phyloP scores from a whole-genome alignment of 2,329 filamentous ascomycete genomes.

The Neocucurbitaria cava region DNA sequence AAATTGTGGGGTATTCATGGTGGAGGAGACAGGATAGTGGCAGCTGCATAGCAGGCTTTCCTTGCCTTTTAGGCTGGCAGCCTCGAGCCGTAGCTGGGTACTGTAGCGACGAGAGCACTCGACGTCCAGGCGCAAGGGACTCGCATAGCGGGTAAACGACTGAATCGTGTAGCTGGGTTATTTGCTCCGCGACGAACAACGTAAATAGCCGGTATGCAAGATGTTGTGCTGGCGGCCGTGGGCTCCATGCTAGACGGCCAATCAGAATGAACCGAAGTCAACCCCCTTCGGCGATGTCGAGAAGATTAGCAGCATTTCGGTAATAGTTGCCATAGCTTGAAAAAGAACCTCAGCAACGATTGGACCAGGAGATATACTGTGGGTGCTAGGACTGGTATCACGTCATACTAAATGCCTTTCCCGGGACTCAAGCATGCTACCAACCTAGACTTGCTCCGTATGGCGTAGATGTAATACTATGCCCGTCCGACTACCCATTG shows the following conservation, averaged over 20 bases:
- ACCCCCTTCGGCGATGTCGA: not conserved
- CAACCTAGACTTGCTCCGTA: no score
- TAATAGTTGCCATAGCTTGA: not conserved
- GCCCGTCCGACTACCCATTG: not conserved
- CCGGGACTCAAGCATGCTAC: not conserved
- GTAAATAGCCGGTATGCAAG: constrained; percentile 1
- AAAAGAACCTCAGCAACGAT: not conserved
- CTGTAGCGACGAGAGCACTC: not conserved
- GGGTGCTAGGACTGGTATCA: not conserved
- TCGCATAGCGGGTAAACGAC: not conserved
- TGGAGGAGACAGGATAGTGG: constrained; percentile 3
- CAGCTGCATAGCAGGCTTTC: constrained; percentile 5
- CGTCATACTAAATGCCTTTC: not conserved
- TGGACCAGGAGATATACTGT: not conserved
- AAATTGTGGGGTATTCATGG: constrained; percentile 8
- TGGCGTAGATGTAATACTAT: not conserved
- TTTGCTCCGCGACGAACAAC: not conserved
- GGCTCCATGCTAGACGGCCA: not conserved
- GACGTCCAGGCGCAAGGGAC: not conserved
- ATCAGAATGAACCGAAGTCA: not conserved
- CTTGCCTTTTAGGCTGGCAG: constrained; percentile 1
- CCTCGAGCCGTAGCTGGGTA: not conserved
- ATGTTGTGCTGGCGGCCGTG: constrained; percentile 1
- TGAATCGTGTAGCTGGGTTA: not conserved
- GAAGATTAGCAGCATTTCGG: not conserved